These are phyloP conservation scores for Vigna angularis DNA, from an alignment of 306 rosid genomes.

Conservation along the genomic window DNA sequence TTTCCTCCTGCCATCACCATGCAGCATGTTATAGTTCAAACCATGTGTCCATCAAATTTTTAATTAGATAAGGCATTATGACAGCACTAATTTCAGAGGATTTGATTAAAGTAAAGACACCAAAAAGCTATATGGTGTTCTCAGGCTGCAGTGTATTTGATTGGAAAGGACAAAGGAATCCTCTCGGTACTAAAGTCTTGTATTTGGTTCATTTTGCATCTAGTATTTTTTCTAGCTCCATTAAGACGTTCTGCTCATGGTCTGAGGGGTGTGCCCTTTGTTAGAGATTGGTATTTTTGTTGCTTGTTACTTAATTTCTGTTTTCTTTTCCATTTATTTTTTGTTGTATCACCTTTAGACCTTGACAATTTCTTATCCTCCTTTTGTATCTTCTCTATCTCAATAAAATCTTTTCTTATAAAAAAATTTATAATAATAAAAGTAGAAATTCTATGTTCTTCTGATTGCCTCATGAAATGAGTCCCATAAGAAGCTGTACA, in stretches of 20 bases:
- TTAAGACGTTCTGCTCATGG: neutral
- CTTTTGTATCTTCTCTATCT: neutral
- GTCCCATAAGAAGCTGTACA: slow-evolving; percentile 14
- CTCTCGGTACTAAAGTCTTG: neutral
- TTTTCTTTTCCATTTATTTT: neutral
- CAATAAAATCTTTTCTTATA: neutral
- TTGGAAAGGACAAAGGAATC: neutral
- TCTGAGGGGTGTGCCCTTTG: neutral
- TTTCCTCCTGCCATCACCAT: slow-evolving; percentile 75
- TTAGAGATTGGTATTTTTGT: neutral
- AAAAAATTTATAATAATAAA: neutral
- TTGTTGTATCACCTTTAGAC: neutral
- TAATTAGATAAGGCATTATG: neutral
- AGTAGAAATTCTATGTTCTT: slow-evolving; percentile 8
- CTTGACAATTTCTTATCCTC: neutral
- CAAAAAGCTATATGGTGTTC: neutral
- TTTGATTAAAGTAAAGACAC: neutral
- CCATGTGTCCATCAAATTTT: neutral
- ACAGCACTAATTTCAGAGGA: neutral
- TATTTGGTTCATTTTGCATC: neutral
- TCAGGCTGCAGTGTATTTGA: neutral
- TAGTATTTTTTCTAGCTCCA: neutral
- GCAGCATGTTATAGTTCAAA: slow-evolving; percentile 33
- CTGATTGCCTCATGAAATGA: slow-evolving; percentile 22
- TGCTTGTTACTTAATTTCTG: neutral